Base-by-base conservation (phyloP, 192 early-diverging fungal genomes). In the Coemansia sp. region DNA sequence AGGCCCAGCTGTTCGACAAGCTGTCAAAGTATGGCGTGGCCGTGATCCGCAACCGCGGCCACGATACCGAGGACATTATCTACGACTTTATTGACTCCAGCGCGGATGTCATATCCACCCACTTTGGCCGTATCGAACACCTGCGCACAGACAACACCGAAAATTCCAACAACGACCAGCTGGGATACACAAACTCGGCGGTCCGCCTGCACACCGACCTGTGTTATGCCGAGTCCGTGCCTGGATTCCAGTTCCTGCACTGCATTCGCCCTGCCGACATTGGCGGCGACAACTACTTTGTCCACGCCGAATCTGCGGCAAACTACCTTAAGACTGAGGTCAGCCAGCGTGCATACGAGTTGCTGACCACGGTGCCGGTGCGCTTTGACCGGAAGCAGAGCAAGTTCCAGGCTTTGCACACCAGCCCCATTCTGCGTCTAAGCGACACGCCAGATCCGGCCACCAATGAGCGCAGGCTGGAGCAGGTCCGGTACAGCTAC, bases 71-170 rank as follows among this genome's bases (percentile, higher is more conserved):
- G 25, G 66, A 65, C n/a, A 64, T 79, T 8, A 75, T 79, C n/a
- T 60, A 58, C 41, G 76, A 79, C 27, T 79, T 79, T 56, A 75
- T 79, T n/a, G 72, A 68, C 54, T 26, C 50, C 0, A 40, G 31
- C 6, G 70, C 62, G 8, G 71, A 74, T 25, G 68, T 68, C 15
- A 79, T 79, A 9, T 40, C 68, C 10, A 69, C 76, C 3, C 76
- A 79, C 31, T 79, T 79, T 58, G 76, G 76, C 4, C 65, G 76
- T 8, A 75, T 79, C 51, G 76, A 79, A 50, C 70, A 79, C 32
- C 49, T 79, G 44, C 76, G 76, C 22, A 79, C 76, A 15, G 66
- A 60, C 17, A 79, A 79, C 46, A 64, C 60, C 0, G 72, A 72
- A 20, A 79, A 79, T 21, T 12, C 60, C 34, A 74, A 79, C 64